phyloP scores from a whole-genome alignment of 257 asterid species.

The Marsdenia floribunda region DNA sequence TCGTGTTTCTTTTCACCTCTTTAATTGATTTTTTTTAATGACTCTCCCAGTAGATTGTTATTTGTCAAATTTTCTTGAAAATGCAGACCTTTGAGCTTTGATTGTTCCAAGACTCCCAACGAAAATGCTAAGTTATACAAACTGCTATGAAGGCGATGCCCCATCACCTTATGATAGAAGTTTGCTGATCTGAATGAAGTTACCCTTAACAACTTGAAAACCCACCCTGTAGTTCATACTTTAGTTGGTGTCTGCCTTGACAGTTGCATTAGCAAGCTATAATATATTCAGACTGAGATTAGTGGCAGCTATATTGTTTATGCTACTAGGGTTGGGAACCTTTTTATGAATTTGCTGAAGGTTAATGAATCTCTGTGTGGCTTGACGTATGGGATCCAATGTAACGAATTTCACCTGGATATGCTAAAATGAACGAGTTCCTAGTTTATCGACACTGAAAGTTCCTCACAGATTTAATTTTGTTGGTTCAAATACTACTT shows the following conservation, averaged over 20 bases:
- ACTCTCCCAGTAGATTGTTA: not conserved
- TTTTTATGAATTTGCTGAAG: not conserved
- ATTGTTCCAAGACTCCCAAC: not conserved
- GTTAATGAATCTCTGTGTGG: not conserved
- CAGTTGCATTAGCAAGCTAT: not conserved
- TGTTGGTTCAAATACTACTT: not conserved
- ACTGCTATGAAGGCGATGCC: not conserved
- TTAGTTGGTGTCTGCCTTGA: not conserved
- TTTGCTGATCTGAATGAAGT: not conserved
- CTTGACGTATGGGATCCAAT: not conserved
- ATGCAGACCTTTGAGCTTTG: not conserved
- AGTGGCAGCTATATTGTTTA: not conserved
- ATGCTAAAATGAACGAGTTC: not conserved
- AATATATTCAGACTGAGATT: not conserved
- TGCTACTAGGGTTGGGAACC: not conserved
- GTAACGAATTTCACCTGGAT: not conserved
- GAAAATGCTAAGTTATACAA: not conserved
- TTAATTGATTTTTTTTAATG: not conserved
- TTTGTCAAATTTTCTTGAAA: not conserved
- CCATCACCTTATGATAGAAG: not conserved
- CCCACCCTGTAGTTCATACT: not conserved
- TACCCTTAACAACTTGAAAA: not conserved
- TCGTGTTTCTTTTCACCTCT: not conserved
- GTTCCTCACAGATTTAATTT: not conserved
- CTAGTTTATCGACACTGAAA: not conserved